Evolutionary conservation across 768 basidiomycete species (phyloP).

Genomic region (Lactarius psammicola): DNA sequence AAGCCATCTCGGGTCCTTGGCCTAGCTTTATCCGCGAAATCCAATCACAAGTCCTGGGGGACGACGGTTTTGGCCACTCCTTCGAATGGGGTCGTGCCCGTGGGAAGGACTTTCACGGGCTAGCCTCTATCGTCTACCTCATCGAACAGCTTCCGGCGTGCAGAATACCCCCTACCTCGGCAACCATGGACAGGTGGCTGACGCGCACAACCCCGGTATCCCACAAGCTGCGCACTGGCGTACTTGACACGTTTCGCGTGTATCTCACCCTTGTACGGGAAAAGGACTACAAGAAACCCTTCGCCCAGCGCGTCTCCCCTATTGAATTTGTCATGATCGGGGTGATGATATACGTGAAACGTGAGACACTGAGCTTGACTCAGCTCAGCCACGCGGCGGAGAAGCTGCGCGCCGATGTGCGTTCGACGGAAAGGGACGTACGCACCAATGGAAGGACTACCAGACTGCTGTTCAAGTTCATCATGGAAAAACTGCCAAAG

Average conservation of each 20-base stretch:
- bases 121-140: constrained; percentile 36
- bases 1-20: constrained; percentile 59
- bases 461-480: constrained; percentile 54
- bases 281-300: constrained; percentile 39
- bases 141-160: constrained; percentile 33
- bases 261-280: constrained; percentile 48
- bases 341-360: constrained; percentile 53
- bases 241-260: constrained; percentile 46
- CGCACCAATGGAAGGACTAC: constrained; percentile 59
- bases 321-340: constrained; percentile 63
- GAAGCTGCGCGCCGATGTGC: constrained; percentile 54
- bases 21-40: constrained; percentile 59
- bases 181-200: constrained; percentile 35
- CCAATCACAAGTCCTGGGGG: constrained; percentile 45
- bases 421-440: constrained; percentile 59
- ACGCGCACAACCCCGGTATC: constrained; percentile 34
- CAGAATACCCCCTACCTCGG: constrained; percentile 25
- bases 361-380: constrained; percentile 38
- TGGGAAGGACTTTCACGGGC: constrained; percentile 39
- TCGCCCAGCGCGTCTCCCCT: constrained; percentile 49
- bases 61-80: constrained; percentile 35
- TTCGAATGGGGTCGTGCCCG: constrained; percentile 41
- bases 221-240: constrained; percentile 34
- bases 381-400: constrained; percentile 48
- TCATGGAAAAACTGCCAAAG: constrained; percentile 36